Conservation (phyloP, 2,329 filamentous ascomycete genomes). For the Thielaviopsis punctulata region DNA sequence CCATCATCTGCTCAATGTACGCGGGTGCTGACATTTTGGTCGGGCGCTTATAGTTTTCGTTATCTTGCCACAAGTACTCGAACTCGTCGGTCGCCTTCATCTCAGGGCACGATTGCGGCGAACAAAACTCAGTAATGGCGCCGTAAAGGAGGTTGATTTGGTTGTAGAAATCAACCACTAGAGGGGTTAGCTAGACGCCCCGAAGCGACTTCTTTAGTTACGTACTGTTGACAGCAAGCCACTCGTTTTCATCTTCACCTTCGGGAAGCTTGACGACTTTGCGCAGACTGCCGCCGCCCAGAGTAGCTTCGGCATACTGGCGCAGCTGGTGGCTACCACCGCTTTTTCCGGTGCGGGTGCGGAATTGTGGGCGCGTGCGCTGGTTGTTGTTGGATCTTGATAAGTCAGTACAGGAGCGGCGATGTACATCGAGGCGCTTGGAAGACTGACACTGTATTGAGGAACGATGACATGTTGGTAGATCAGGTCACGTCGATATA, state of each 20-base stretch:
- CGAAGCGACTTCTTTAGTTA: neutral
- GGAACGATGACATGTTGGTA: conserved; percentile 23
- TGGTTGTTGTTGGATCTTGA: conserved; percentile 49
- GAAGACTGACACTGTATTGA: conserved; percentile 29
- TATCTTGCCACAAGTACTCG: conserved; percentile 98
- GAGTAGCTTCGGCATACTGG: conserved; percentile 93
- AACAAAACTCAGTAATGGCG: conserved; percentile 98
- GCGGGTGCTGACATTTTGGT: conserved; percentile 96
- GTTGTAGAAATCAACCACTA: conserved; percentile 99
- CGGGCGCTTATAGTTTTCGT: conserved; percentile 79
- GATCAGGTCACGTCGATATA: conserved; percentile 1
- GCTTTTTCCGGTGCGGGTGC: conserved; percentile 73
- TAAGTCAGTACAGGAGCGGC: neutral
- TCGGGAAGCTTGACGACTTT: conserved; percentile 96
- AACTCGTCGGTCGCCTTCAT: conserved; percentile 99
- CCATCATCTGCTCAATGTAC: conserved; percentile 96
- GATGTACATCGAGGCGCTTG: no score
- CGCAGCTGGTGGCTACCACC: conserved; percentile 82
- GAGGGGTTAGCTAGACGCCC: neutral
- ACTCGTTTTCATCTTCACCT: conserved; percentile 94
- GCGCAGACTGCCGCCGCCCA: conserved; percentile 82
- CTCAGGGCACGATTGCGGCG: conserved; percentile 87
- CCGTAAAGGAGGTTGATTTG: conserved; percentile 98
- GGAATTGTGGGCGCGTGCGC: conserved; percentile 78
- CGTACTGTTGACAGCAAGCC: conserved; percentile 91